phyloP scores from a whole-genome alignment of 73 alveolate species.

The Stentor roeselii region DNA sequence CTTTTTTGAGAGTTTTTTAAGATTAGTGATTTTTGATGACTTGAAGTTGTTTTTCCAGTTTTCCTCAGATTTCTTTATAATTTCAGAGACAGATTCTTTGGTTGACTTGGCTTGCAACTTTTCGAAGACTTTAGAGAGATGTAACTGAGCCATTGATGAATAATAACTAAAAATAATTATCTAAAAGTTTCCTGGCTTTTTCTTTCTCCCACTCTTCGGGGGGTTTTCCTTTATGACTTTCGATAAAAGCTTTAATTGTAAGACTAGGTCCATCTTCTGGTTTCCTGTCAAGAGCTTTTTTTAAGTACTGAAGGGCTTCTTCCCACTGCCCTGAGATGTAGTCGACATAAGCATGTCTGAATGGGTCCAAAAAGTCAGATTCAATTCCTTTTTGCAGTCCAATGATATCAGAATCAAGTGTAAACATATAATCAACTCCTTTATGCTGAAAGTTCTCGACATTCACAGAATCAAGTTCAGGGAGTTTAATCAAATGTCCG shows the following conservation, averaged over 20 bases:
- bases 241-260: constrained; percentile 15
- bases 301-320: constrained; percentile 41
- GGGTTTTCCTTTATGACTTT: background rate
- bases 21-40: too few relatives aligned
- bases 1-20: too few relatives aligned
- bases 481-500: constrained; percentile 61
- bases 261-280: constrained; percentile 27
- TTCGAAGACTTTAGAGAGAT: too few relatives aligned
- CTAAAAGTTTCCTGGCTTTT: background rate
- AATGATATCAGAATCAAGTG: constrained; percentile 61
- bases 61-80: too few relatives aligned
- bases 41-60: too few relatives aligned
- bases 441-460: constrained; percentile 63
- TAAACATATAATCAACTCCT: constrained; percentile 79
- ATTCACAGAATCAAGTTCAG: constrained; percentile 51
- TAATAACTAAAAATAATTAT: too few relatives aligned
- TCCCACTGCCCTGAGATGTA: constrained; percentile 70
- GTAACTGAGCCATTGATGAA: too few relatives aligned
- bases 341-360: constrained; percentile 58
- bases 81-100: too few relatives aligned
- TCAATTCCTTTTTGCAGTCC: constrained; percentile 50
- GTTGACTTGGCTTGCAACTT: too few relatives aligned
- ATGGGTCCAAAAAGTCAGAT: constrained; percentile 50
- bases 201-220: constrained; percentile 27
- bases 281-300: background rate